Percentiles rank a stretch among this genome's conserved stretches.
phyloP scores from a whole-genome alignment of 352 stramenopile species.

The Phytopythium helicoides region DNA sequence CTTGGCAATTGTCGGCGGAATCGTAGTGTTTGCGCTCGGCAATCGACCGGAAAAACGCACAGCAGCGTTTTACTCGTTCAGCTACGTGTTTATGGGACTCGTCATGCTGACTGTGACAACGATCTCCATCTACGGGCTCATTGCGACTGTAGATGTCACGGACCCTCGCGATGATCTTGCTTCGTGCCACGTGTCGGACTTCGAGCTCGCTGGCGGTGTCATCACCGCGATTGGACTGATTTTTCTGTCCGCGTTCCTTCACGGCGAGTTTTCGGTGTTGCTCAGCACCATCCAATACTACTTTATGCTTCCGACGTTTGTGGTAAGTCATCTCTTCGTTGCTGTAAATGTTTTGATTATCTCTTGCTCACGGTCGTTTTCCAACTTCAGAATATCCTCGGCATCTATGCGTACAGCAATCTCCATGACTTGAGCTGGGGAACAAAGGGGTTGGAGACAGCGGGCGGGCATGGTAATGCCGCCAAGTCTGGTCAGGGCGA shows the following conservation, averaged over 20 bases:
- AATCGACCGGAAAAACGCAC: constrained; percentile 45
- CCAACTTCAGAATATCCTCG: constrained; percentile 22
- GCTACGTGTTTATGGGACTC: constrained; percentile 38
- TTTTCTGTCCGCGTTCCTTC: constrained; percentile 31
- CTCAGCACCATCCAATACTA: constrained; percentile 35
- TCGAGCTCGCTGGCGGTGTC: constrained; percentile 16
- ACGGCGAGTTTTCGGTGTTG: constrained; percentile 38
- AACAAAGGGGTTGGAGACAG: constrained; percentile 31
- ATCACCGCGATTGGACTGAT: constrained; percentile 10
- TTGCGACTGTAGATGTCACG: constrained; percentile 21
- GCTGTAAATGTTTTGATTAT: too few species aligned
- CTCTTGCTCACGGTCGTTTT: background rate
- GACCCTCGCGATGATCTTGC: constrained; percentile 25
- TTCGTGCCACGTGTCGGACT: constrained; percentile 29
- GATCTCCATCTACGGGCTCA: constrained; percentile 42
- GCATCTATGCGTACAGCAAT: constrained; percentile 42
- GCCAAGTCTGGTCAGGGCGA: constrained; percentile 15
- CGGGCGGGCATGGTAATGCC: constrained; percentile 11
- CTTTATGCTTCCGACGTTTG: constrained; percentile 46
- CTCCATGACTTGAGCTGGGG: constrained; percentile 34
- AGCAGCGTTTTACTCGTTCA: constrained; percentile 44
- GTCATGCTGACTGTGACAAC: constrained; percentile 43
- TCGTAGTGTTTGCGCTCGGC: constrained; percentile 43
- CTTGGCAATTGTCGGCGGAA: constrained; percentile 30
- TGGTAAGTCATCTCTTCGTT: constrained; percentile 5